Base-by-base conservation (phyloP, 2,329 filamentous ascomycete species). In the Pseudofabraea citricarpa region DNA sequence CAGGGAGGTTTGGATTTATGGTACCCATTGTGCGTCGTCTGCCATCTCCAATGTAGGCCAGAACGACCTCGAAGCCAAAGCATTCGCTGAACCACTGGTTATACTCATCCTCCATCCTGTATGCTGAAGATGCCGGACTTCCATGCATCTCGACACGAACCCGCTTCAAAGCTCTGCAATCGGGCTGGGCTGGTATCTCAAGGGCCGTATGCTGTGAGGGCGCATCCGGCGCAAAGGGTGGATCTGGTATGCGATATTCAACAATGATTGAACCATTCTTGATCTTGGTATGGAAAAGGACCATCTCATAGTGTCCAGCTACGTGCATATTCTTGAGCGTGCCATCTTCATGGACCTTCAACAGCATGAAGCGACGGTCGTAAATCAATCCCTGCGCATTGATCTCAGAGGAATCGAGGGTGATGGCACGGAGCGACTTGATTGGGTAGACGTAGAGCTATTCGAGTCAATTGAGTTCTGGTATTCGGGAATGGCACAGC, bases 391-490 rank as follows among this genome's bases (percentile, higher is more conserved):
- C 83, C 50, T 79, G 73, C 6, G 71, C 68, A 6, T 73, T 75
- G 35, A 87, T 62, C 12, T 62, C 62, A 5, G 80, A 70, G 2
- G 65, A 61, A 3, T 67, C 47, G 31, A 87, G 64, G 19, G 70
- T 63, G 43, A 83, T 74, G 37, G 74, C 75, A 19, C 79, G 77
- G 13, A 87, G 73, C 12, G 74, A 81, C 60, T 87, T 88, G 67
- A 88, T 81, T 37, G 84, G 83, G 60, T 87, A 87, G 40, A 84
- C 72, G 61, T 82, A 83, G 35, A 88, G 71, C 76, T 81, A 22
- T 10, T 3, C 15, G 19, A 37, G 19, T n/a, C 2, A 22, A 22
- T 15, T 20, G 21, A 37, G 6, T 3, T 1, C 6, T 15, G 10
- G 20, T 12, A 22, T 22, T 13, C 15, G 19, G 15, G 8, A 21